Percentiles rank a stretch among this genome's conserved stretches.
Conservation (phyloP, 768 basidiomycete genomes). For the Asterophora lycoperdoides region DNA sequence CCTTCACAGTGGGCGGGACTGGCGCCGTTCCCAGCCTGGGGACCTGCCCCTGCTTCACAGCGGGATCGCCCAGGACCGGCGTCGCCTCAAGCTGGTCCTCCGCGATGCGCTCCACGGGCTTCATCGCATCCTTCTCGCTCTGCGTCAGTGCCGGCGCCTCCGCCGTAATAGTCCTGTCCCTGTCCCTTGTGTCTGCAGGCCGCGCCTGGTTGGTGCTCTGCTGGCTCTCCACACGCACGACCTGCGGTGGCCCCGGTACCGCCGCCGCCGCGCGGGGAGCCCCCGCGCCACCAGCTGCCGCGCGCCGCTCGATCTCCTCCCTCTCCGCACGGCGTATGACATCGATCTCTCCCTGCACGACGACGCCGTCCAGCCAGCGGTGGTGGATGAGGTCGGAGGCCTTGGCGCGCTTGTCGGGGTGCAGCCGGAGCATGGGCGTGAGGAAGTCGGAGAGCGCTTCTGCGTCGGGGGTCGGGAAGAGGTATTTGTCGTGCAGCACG, state of each 20-base stretch:
- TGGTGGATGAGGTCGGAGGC: conserved; percentile 85
- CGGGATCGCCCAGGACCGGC: no score
- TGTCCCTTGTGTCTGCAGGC: no score
- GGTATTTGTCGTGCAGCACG: conserved; percentile 92
- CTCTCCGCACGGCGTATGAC: conserved; percentile 63
- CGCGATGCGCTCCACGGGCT: conserved; percentile 53
- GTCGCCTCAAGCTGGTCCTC: no score
- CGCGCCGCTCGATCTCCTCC: conserved; percentile 35
- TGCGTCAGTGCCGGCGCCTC: conserved; percentile 41
- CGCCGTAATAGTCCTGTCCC: conserved; percentile 38
- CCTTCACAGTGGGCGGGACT: no score
- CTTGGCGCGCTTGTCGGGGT: conserved; percentile 84
- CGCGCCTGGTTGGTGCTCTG: no score
- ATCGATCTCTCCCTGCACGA: conserved; percentile 89
- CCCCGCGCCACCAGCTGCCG: background rate
- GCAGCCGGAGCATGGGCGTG: conserved; percentile 83
- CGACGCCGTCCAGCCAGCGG: conserved; percentile 78
- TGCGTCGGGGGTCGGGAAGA: conserved; percentile 81
- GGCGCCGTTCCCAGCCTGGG: no score
- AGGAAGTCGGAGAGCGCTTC: conserved; percentile 79
- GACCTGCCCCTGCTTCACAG: no score
- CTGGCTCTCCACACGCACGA: conserved; percentile 1
- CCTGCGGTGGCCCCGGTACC: background rate
- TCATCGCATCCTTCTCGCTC: conserved; percentile 56
- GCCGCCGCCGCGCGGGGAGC: background rate